phyloP scores from a whole-genome alignment of 306 rosid species.

The Aeschynomene evenia region DNA sequence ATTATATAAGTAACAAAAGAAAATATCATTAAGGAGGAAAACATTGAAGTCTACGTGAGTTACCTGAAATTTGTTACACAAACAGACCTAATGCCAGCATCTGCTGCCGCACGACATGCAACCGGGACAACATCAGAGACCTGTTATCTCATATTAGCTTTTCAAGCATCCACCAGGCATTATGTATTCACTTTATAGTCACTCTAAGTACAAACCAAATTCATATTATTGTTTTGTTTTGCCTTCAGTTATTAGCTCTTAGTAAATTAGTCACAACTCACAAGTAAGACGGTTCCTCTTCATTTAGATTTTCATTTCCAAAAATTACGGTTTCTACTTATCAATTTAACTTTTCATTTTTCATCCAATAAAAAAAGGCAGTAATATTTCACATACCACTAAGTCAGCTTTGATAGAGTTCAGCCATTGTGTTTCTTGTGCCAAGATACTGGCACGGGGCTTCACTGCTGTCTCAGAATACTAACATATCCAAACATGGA shows the following conservation, averaged over 20 bases:
- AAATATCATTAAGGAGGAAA: background rate
- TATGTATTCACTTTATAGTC: background rate
- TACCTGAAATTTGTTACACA: conserved; percentile 97
- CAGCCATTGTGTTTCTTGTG: conserved; percentile 76
- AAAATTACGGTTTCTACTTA: conserved; percentile 8
- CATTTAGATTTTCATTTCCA: background rate
- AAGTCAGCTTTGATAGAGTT: conserved; percentile 86
- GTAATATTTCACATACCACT: conserved; percentile 60
- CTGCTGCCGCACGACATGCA: conserved; percentile 95
- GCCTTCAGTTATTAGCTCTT: background rate
- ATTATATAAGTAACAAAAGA: background rate
- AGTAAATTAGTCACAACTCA: background rate
- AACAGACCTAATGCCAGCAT: conserved; percentile 96
- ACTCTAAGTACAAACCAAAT: conserved; percentile 20
- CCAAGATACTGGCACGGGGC: conserved; percentile 75
- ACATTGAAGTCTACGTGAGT: background rate
- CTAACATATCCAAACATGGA: conserved; percentile 40
- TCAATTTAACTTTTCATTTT: conserved; percentile 4
- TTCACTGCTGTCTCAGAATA: conserved; percentile 89
- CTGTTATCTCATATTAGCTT: conserved; percentile 44
- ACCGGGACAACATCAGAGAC: conserved; percentile 97
- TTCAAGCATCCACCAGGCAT: conserved; percentile 16
- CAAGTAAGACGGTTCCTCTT: background rate
- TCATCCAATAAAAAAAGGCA: background rate
- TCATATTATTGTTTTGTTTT: background rate